Conservation (phyloP, 768 basidiomycete species). For the Gautieria morchelliformis region DNA sequence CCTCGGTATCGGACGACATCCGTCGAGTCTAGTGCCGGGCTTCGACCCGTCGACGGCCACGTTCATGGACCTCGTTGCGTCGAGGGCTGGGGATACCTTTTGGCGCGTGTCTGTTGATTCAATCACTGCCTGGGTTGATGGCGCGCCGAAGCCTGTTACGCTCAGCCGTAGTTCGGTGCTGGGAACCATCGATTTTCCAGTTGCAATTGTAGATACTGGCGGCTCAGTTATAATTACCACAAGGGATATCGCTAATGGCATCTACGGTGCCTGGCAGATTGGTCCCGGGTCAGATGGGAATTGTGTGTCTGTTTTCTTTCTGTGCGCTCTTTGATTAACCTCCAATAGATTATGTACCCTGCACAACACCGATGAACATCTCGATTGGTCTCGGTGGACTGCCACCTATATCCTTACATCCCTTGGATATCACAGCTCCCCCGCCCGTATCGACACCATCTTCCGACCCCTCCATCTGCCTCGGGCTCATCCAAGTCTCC, state of each 20-base stretch:
- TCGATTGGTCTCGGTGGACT: constrained; percentile 56
- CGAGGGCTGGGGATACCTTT: constrained; percentile 31
- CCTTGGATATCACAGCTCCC: constrained; percentile 55
- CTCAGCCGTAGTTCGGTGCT: constrained; percentile 29
- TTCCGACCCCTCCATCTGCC: constrained; percentile 34
- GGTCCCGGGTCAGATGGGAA: constrained; percentile 48
- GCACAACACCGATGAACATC: constrained; percentile 60
- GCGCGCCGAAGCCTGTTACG: constrained; percentile 27
- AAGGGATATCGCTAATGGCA: constrained; percentile 52
- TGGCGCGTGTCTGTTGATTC: constrained; percentile 55
- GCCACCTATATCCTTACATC: constrained; percentile 53
- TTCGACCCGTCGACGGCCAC: constrained; percentile 43
- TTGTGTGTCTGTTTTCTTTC: constrained; percentile 35
- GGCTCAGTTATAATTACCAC: constrained; percentile 59
- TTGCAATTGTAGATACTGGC: constrained; percentile 67
- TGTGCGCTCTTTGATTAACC: neutral
- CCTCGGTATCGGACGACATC: constrained; percentile 65
- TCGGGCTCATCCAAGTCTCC: constrained; percentile 56
- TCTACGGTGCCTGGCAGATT: constrained; percentile 68
- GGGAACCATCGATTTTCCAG: constrained; percentile 30
- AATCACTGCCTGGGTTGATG: constrained; percentile 53
- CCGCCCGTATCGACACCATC: constrained; percentile 36
- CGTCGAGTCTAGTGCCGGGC: constrained; percentile 18
- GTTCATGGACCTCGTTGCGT: constrained; percentile 38
- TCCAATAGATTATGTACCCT: constrained; percentile 61